Percentiles rank a stretch among this genome's conserved stretches.
phyloP scores from a whole-genome alignment of 106 monocot species.

The Xerophyta viscosa region DNA sequence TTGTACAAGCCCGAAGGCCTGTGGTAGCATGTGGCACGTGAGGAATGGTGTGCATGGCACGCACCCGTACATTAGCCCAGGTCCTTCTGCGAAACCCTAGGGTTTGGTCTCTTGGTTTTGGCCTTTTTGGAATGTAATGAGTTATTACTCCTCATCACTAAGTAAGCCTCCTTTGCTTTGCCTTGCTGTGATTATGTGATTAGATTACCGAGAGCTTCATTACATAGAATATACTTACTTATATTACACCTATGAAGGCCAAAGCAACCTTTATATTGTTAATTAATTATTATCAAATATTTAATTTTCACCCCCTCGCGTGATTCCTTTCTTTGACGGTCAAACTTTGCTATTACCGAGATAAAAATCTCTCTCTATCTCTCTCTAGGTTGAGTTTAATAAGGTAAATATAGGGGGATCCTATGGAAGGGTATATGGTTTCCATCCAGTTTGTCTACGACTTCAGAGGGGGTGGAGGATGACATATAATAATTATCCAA shows the following conservation, averaged over 20 bases:
- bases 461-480: constrained; percentile 6
- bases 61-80: too few relatives aligned
- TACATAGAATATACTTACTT: background rate
- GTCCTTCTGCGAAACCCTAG: too few relatives aligned
- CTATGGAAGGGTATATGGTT: constrained; percentile 1
- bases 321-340: constrained; percentile 60
- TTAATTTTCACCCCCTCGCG: constrained; percentile 4
- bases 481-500: constrained; percentile 4
- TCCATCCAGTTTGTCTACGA: constrained; percentile 9
- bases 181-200: constrained; percentile 30
- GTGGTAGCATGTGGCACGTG: too few relatives aligned
- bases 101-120: background rate
- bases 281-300: background rate
- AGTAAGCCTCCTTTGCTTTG: too few relatives aligned
- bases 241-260: too few relatives aligned
- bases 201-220: constrained; percentile 56
- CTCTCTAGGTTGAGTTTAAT: background rate
- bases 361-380: constrained; percentile 10
- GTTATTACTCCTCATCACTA: background rate
- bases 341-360: constrained; percentile 52
- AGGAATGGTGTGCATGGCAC: too few relatives aligned
- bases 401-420: constrained; percentile 1
- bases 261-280: constrained; percentile 7
- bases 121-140: constrained; percentile 8
- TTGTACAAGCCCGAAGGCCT: too few relatives aligned